phyloP scores from a whole-genome alignment of 805 yeast genomes.

The Blastobotrys muscicola region DNA sequence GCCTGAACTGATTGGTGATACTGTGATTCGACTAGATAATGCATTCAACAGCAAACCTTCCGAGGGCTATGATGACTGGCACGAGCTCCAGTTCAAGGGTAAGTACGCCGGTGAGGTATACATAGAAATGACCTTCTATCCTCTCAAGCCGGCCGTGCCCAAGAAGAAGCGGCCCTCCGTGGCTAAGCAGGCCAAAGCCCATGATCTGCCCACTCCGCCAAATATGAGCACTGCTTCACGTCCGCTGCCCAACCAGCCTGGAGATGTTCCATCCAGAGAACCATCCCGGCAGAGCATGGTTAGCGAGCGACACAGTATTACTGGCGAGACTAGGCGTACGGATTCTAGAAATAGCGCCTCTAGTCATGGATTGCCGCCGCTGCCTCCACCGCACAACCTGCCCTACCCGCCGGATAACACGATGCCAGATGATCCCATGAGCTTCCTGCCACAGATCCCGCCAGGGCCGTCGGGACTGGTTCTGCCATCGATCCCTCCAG shows the following conservation, averaged over 20 bases:
- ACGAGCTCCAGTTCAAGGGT: slow-evolving; percentile 53
- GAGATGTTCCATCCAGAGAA: neutral
- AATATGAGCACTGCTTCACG: slow-evolving; percentile 1
- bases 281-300: too few relatives aligned
- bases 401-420: neutral
- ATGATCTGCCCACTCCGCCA: too few relatives aligned
- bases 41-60: slow-evolving; percentile 57
- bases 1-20: slow-evolving; percentile 77
- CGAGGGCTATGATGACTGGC: slow-evolving; percentile 85
- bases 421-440: neutral
- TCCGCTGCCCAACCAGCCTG: slow-evolving; percentile 2
- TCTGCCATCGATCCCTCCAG: too few relatives aligned
- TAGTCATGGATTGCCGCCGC: neutral
- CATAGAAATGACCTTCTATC: slow-evolving; percentile 87
- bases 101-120: slow-evolving; percentile 82
- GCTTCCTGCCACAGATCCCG: too few relatives aligned
- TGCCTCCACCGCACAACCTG: neutral
- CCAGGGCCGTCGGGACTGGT: too few relatives aligned
- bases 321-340: neutral
- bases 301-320: neutral
- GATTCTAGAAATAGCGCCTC: neutral
- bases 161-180: slow-evolving; percentile 8
- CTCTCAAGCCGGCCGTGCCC: slow-evolving; percentile 30
- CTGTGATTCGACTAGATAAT: slow-evolving; percentile 65
- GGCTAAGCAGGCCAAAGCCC: too few relatives aligned